Evolutionary conservation across 768 basidiomycete genomes (phyloP), one percentile per base, ranked within the genome.

Genomic region (Podaxis sp.): DNA sequence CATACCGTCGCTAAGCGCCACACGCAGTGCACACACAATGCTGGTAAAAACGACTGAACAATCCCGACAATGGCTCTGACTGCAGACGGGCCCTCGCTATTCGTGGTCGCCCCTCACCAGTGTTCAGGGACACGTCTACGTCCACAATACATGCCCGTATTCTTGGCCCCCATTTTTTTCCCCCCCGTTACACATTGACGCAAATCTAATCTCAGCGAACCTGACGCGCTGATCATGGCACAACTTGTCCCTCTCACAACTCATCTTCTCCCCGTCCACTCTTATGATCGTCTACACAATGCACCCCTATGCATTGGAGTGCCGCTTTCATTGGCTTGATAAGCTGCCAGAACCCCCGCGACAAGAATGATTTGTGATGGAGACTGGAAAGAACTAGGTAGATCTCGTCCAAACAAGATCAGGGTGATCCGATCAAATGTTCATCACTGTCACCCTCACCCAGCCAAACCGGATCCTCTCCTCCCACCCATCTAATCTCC

Each of bases 341-440:
- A 33, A 11, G 24, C 55, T 56, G 38, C 11, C 12, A 46, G 44
- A 46, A 15, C 20, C 7, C 15, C 8, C 17, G 5, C 44, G n/a
- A 20, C n/a, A 17, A 22, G 44, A 20, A 20, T 46, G 49, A 50
- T 13, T 24, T 50, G 26, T 28, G 22, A 12, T 50, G 12, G 8
- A 8, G 12, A 11, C 12, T 49, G 17, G 48, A n/a, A 49, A 24
- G n/a, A n/a, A 49, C 49, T 13, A 22, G 12, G 12, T 28, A 13
- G 26, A 50, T 50, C 41, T 24, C 20, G 12, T 3, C 20, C 49
- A 50, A 28, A 50, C 49, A 24, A 41, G 52, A 61, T 37, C 51
- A 61, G 52, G 30, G 60, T 61, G 60, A 61, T 61, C 60, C 52
- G 60, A 61, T 61, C 60, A 61, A 54, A 33, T 57, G 58, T 38